A percentile compares a stretch with the other conserved stretches of the same genome.
Evolutionary conservation across 768 basidiomycete genomes (phyloP).

Genomic region (Xerocomellus intermedius): DNA sequence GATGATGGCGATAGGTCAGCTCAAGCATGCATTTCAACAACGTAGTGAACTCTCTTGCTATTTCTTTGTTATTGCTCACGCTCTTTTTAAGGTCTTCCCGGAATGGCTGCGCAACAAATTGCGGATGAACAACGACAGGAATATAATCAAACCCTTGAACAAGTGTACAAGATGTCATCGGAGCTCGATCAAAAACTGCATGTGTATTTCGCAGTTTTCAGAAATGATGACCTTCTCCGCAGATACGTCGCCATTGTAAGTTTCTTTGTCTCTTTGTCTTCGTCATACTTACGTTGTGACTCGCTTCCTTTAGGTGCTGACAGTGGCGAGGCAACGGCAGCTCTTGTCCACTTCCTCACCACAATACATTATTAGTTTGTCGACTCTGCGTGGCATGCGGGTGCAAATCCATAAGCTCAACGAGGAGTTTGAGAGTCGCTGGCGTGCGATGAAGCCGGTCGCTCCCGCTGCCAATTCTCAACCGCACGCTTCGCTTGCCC

Average conservation of each 20-base stretch:
- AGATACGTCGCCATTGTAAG: slow-evolving; percentile 57
- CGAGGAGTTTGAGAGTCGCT: slow-evolving; percentile 38
- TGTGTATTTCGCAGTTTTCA: slow-evolving; percentile 45
- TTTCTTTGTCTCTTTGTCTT: slow-evolving; percentile 14
- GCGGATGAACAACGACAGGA: slow-evolving; percentile 54
- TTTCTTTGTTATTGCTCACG: slow-evolving; percentile 10
- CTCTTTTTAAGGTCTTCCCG: slow-evolving; percentile 33
- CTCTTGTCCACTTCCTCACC: slow-evolving; percentile 24
- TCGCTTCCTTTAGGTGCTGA: slow-evolving; percentile 37
- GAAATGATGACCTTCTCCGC: slow-evolving; percentile 47
- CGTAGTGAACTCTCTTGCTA: slow-evolving; percentile 25
- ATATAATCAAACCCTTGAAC: slow-evolving; percentile 51
- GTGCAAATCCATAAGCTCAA: slow-evolving; percentile 41
- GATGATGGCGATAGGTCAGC: slow-evolving; percentile 25
- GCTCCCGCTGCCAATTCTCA: slow-evolving; percentile 6
- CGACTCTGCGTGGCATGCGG: slow-evolving; percentile 44
- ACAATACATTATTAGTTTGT: slow-evolving; percentile 35
- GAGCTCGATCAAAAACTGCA: slow-evolving; percentile 54
- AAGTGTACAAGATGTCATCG: slow-evolving; percentile 40
- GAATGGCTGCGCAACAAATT: slow-evolving; percentile 39
- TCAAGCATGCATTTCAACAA: slow-evolving; percentile 35
- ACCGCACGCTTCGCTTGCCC: neutral
- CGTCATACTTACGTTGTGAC: slow-evolving; percentile 8
- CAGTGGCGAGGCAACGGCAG: slow-evolving; percentile 38
- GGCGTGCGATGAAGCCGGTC: slow-evolving; percentile 23